Conservation (phyloP, 495 filamentous ascomycete genomes). For the Viridothelium virens region DNA sequence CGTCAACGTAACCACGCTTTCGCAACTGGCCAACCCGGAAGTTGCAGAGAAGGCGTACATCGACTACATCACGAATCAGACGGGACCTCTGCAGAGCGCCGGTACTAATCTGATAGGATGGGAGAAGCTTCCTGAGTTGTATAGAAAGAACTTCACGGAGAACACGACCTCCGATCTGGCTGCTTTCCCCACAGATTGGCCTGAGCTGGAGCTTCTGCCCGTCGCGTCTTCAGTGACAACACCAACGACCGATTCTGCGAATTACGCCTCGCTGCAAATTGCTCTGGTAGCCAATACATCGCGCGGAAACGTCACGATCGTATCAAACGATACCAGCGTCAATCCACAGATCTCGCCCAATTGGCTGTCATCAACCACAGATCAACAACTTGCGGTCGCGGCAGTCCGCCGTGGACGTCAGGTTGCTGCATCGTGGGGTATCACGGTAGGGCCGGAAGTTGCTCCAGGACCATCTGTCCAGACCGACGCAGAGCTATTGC, state of each 20-base stretch:
- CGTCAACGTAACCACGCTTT: slow-evolving; percentile 16
- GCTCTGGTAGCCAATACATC: neutral
- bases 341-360: neutral
- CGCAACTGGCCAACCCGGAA: slow-evolving; percentile 1
- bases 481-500: neutral
- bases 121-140: slow-evolving; percentile 24
- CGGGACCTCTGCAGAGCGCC: slow-evolving; percentile 19
- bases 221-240: slow-evolving; percentile 25
- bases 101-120: slow-evolving; percentile 18
- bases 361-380: neutral
- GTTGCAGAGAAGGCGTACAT: neutral
- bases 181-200: slow-evolving; percentile 48
- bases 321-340: neutral
- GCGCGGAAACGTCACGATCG: slow-evolving; percentile 8
- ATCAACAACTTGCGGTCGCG: slow-evolving; percentile 1
- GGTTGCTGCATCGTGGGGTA: neutral
- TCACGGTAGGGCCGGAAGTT: neutral
- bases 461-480: neutral
- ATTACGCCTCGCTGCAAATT: neutral
- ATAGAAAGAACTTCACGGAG: slow-evolving; percentile 10
- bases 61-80: slow-evolving; percentile 7
- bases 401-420: neutral
- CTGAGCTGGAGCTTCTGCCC: slow-evolving; percentile 47
- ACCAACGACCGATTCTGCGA: slow-evolving; percentile 20
- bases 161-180: slow-evolving; percentile 30